Evolutionary conservation across 2,329 filamentous ascomycete genomes (phyloP).

Genomic region (Thielaviopsis euricoi): DNA sequence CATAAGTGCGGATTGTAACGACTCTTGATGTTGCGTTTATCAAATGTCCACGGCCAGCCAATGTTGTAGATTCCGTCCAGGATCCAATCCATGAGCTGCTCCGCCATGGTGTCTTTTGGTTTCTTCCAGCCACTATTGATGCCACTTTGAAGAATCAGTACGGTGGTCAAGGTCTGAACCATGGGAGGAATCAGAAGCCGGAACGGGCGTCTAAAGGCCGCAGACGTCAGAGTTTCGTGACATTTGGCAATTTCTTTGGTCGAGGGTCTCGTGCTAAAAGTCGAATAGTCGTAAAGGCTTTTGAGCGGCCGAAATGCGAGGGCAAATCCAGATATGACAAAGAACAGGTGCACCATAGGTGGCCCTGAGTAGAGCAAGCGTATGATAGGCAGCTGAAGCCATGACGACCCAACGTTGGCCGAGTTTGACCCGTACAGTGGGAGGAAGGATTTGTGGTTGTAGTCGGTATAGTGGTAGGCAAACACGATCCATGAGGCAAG

Average conservation of each 20-base stretch:
- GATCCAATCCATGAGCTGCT: conserved; percentile 30
- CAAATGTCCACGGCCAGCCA: conserved; percentile 15
- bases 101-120: conserved; percentile 20
- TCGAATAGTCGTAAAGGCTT: conserved; percentile 24
- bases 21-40: conserved; percentile 14
- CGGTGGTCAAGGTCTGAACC: conserved; percentile 31
- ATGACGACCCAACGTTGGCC: conserved; percentile 20
- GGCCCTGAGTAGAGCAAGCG: conserved; percentile 37
- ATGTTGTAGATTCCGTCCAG: conserved; percentile 16
- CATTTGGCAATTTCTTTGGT: conserved; percentile 26
- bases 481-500: conserved; percentile 38
- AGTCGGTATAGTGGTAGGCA: conserved; percentile 32
- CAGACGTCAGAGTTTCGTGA: conserved; percentile 28
- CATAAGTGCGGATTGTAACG: conserved; percentile 41
- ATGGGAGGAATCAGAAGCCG: conserved; percentile 34
- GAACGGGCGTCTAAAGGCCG: conserved; percentile 33
- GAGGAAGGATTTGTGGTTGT: conserved; percentile 11
- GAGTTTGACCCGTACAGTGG: conserved; percentile 27
- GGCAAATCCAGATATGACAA: conserved; percentile 45
- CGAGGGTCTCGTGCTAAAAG: conserved; percentile 32
- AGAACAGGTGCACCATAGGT: conserved; percentile 43
- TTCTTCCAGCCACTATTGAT: conserved; percentile 32
- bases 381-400: conserved; percentile 34
- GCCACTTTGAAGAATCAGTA: conserved; percentile 28
- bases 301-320: conserved; percentile 35